These are phyloP conservation scores for Fusarium protoensiforme DNA, from an alignment of 2,329 filamentous ascomycete genomes.

Conservation along the genomic window DNA sequence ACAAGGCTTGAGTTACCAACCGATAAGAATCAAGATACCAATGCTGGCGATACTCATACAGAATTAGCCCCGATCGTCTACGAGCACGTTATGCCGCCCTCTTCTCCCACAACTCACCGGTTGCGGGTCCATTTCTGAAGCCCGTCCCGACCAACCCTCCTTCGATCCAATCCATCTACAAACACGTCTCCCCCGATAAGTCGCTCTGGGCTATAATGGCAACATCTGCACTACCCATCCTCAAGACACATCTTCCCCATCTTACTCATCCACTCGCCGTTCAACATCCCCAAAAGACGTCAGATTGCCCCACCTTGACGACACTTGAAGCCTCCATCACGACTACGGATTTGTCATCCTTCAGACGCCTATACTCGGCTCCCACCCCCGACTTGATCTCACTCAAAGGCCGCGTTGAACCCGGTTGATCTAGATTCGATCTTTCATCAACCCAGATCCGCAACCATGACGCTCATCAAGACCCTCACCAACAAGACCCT, in stretches of 20 bases:
- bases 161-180: neutral
- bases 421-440: neutral
- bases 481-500: slow-evolving; percentile 50
- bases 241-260: neutral
- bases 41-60: neutral
- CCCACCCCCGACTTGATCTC: slow-evolving; percentile 6
- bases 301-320: slow-evolving; percentile 42
- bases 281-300: slow-evolving; percentile 24
- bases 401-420: slow-evolving; percentile 1
- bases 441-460: neutral
- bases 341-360: slow-evolving; percentile 36
- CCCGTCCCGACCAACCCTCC: neutral
- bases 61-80: neutral
- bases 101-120: neutral
- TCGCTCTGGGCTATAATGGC: slow-evolving; percentile 20
- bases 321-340: slow-evolving; percentile 14
- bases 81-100: neutral
- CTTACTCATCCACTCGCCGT: slow-evolving; percentile 1
- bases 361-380: neutral
- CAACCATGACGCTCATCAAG: slow-evolving; percentile 32
- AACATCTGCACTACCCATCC: slow-evolving; percentile 28
- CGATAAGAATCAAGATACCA: neutral
- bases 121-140: neutral
- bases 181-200: neutral
- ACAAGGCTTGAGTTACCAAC: neutral